These are phyloP conservation scores for Salicornia ramosissima DNA, from an alignment of 148 eudicot species.

Conservation along the genomic window DNA sequence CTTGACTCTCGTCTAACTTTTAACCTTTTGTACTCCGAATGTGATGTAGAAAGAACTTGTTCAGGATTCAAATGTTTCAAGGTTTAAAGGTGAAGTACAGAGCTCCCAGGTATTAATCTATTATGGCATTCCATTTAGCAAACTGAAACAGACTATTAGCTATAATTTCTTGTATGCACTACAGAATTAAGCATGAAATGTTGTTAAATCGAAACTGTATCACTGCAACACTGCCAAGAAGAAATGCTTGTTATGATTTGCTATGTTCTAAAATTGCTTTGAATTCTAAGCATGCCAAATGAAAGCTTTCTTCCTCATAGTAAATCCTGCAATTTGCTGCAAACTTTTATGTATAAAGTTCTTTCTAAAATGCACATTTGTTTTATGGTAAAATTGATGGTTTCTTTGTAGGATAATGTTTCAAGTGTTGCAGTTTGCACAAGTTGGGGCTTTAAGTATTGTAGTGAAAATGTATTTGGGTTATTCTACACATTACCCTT, in stretches of 20 bases:
- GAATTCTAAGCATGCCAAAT: too few relatives aligned
- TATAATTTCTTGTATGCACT: neutral
- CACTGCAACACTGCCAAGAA: neutral
- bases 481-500: too few relatives aligned
- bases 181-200: neutral
- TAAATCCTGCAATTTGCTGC: too few relatives aligned
- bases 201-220: neutral
- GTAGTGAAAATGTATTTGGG: too few relatives aligned
- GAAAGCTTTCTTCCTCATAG: neutral
- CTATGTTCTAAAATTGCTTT: neutral
- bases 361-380: too few relatives aligned
- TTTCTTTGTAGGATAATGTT: too few relatives aligned
- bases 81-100: conserved; percentile 61
- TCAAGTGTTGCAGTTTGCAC: too few relatives aligned
- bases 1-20: conserved; percentile 8
- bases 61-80: conserved; percentile 53
- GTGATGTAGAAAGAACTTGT: conserved; percentile 39
- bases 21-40: neutral
- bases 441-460: too few relatives aligned
- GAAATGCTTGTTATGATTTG: too few relatives aligned
- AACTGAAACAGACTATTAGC: neutral
- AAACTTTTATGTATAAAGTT: too few relatives aligned
- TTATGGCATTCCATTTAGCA: too few relatives aligned
- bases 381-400: too few relatives aligned
- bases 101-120: conserved; percentile 74